Evolutionary conservation across 805 yeast species (phyloP).

Genomic region (Saturnispora sanitii): DNA sequence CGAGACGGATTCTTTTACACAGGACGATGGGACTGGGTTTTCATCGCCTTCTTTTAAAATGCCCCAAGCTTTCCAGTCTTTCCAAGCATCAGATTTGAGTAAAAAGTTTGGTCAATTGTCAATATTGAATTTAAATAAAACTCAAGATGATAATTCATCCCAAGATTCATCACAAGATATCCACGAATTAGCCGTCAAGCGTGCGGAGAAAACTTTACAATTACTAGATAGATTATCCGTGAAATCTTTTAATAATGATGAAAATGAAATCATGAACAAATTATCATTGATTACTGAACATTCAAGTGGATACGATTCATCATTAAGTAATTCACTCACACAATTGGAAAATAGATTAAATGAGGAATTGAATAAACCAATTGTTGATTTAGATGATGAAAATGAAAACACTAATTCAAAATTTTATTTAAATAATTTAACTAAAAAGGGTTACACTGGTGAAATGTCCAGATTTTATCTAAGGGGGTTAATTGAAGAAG

Average conservation of each 20-base stretch:
- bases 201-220: slow-evolving; percentile 10
- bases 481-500: slow-evolving; percentile 50
- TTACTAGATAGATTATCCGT: slow-evolving; percentile 8
- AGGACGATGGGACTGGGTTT: background rate
- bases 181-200: slow-evolving; percentile 5
- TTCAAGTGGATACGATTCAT: slow-evolving; percentile 30
- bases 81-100: slow-evolving; percentile 28
- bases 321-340: slow-evolving; percentile 24
- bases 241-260: background rate
- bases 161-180: background rate
- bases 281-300: slow-evolving; percentile 9
- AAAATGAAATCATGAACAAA: slow-evolving; percentile 8
- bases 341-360: slow-evolving; percentile 21
- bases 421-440: slow-evolving; percentile 25
- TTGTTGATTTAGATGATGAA: background rate
- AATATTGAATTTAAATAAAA: slow-evolving; percentile 8
- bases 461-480: slow-evolving; percentile 51
- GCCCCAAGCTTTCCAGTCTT: slow-evolving; percentile 29
- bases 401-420: slow-evolving; percentile 10
- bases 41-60: slow-evolving; percentile 6
- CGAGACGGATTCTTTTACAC: slow-evolving; percentile 16
- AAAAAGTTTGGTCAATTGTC: slow-evolving; percentile 19
- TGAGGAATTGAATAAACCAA: background rate
- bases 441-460: slow-evolving; percentile 30
- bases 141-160: background rate